phyloP scores from a whole-genome alignment of 768 basidiomycete genomes.

The Tricholoma bakamatsutake region DNA sequence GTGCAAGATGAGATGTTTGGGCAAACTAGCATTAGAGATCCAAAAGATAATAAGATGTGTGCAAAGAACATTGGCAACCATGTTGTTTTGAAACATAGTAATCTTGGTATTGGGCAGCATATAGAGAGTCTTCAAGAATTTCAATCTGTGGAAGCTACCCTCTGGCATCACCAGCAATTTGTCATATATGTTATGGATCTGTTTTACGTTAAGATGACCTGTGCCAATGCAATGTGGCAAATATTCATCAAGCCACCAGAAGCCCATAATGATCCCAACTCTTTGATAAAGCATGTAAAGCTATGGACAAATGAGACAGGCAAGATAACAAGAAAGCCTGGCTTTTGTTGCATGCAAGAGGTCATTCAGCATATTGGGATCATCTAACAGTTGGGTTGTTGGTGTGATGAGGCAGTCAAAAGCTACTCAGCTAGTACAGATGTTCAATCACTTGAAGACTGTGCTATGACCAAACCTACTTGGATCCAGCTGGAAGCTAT shows the following conservation, averaged over 20 bases:
- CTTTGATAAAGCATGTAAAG: constrained; percentile 12
- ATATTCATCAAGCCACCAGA: constrained; percentile 16
- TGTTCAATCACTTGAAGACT: constrained; percentile 21
- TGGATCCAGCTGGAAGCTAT: constrained; percentile 9
- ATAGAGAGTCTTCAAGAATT: constrained; percentile 16
- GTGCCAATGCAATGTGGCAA: constrained; percentile 19
- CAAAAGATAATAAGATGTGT: constrained; percentile 5
- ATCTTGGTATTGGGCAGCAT: constrained; percentile 21
- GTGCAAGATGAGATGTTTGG: constrained; percentile 12
- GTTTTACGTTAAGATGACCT: constrained; percentile 26
- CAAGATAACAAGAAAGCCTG: constrained; percentile 24
- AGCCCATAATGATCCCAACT: neutral
- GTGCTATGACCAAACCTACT: constrained; percentile 14
- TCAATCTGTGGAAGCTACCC: constrained; percentile 20
- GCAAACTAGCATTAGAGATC: constrained; percentile 18
- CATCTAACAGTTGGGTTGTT: constrained; percentile 17
- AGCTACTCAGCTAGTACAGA: neutral
- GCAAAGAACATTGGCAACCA: constrained; percentile 5
- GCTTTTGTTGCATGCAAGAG: constrained; percentile 30
- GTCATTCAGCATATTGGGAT: constrained; percentile 24
- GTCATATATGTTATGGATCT: constrained; percentile 26
- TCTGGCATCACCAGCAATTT: constrained; percentile 22
- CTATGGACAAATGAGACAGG: constrained; percentile 24
- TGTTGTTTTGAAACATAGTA: constrained; percentile 20
- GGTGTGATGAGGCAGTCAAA: neutral